Evolutionary conservation across 768 basidiomycete genomes (phyloP), one percentile per base, ranked within the genome.

Genomic region (Leccinum subgranulosum): DNA sequence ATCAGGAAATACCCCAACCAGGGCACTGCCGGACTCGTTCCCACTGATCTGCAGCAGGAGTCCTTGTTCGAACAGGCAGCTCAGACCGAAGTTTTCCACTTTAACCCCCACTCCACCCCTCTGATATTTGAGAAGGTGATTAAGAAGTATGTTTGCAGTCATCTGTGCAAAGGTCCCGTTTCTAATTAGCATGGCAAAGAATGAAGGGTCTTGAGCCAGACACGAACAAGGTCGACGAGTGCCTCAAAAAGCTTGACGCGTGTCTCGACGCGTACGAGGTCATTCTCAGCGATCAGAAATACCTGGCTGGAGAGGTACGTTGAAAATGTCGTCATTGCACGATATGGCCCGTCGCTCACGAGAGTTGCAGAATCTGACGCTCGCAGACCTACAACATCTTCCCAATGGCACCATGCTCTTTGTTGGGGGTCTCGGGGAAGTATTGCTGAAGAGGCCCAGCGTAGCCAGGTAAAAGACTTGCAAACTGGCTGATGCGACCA

Each of bases 331-430:
- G 23, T 11, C 6, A 5, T 2, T 0, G 2, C 25, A 45, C 39
- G 28, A 28, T 47, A 12, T 39, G 6, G 15, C 36, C 36, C 17
- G 36, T 17, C 15, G 12, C 57, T 63, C 36, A 66, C 27, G 23
- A 9, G 15, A 2, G 21, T 45, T 14, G 17, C 57, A 79, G 74
- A 62, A 69, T 29, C n/a, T 87, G 52, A 84, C 82, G 6, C 71
- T 86, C 1, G 83, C 81, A 3, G 86, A 87, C 64, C 74, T 87
- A 10, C 80, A 79, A 69, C 84, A 85, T 66, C 65, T 86, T 25
- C 78, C 84, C 0, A 79, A 77, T 52, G 81, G 77, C 23, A 57
- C 50, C 15, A 39, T 67, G 54, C 62, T 78, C 31, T 55, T 46
- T n/a, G 15, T 9, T 3, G 58, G 59, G 2, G 75, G 74, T 1